Evolutionary conservation across 371 early-diverging fungal species (phyloP), one percentile per base, ranked within the genome.

Genomic region (Furculomyces boomerangus): DNA sequence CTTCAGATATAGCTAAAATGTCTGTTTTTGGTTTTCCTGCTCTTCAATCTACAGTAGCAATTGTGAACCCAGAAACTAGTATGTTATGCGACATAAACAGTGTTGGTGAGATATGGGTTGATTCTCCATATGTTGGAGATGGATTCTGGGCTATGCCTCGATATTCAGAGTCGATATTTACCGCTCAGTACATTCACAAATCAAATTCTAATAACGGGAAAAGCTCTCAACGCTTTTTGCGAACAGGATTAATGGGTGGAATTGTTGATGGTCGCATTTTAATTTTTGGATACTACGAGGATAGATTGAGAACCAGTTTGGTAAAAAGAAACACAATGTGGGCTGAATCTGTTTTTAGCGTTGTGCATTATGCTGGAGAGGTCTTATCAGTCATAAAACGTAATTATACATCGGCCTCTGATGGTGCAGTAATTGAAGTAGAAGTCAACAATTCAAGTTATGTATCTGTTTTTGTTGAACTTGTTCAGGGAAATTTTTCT

Each of bases 81-180:
- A 71, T 79, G 2, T 60, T 90, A 2, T 87, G 85, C 43, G 75
- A 80, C 16, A 73, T 83, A 0, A 78, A 84, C 57, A 71, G 75
- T 0, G 74, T 89, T 30, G 91, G 91, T 30, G 91, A 90, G 64
- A 73, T 90, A 20, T 89, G 89, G 87, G 73, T 87, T 3, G 78
- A 81, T 60, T 77, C 81, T 0, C 83, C 81, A 18, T 76, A 78
- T 8, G 60, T 88, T 27, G 80, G 83, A 3, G 80, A 78, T 30
- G 84, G 84, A 1, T 88, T 88, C 68, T 88, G 85, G 86, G 80
- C 73, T 14, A 68, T 88, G 30, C 82, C 84, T 3, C 75, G 74
- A 52, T 74, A 83, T 30, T 82, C 78, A 0, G 78, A 83, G 35
- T 72, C 75, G 16, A 76, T 85, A 1, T 88, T 86, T 62, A 76